Base-by-base conservation (phyloP, 2,329 filamentous ascomycete species). In the Diaporthe sp. region DNA sequence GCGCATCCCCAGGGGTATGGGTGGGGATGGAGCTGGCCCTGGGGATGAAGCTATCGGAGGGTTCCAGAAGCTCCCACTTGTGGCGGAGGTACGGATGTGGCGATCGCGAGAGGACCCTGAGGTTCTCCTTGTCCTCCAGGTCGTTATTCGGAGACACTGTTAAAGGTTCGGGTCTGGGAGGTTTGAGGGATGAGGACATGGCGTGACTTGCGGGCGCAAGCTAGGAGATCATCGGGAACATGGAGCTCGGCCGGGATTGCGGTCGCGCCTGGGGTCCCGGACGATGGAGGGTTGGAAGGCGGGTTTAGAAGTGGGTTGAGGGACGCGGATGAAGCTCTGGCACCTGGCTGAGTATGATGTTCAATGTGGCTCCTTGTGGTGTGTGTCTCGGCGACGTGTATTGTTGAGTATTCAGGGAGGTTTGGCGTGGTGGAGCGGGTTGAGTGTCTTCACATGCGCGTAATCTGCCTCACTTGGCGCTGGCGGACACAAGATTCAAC, bases 21-120 rank as follows among this genome's bases (percentile, higher is more conserved):
- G 71, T 47, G 22, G 70, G 71, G 54, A 74, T 57, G 47, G 79
- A 78, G 19, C 72, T 77, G 55, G 79, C 67, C 35, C 78, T 78
- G 17, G 79, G 78, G 61, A 71, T 74, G 67, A 78, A 71, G 58
- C 77, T 75, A 61, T 78, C 78, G 50, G 78, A 72, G 66, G 88
- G 82, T 74, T 91, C 86, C 30, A 87, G 87, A 17, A 91, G 84
- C 79, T 92, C 90, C 77, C 83, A 86, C 75, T 85, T 87, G 74
- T 89, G 90, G 79, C 88, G 90, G 79, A 91, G 90, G 79, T 94
- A 94, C 1, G 92, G 92, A 81, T 94, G 91, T 61, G 92, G 92
- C 57, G 92, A 92, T 78, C 92, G 89, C 71, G 88, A 89, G 76
- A 89, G 86, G 61, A 85, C 82, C 79, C 88, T 86, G 79, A 91